phyloP scores from a whole-genome alignment of 1,284 basidiomycete genomes.

The Nidula niveotomentosa region DNA sequence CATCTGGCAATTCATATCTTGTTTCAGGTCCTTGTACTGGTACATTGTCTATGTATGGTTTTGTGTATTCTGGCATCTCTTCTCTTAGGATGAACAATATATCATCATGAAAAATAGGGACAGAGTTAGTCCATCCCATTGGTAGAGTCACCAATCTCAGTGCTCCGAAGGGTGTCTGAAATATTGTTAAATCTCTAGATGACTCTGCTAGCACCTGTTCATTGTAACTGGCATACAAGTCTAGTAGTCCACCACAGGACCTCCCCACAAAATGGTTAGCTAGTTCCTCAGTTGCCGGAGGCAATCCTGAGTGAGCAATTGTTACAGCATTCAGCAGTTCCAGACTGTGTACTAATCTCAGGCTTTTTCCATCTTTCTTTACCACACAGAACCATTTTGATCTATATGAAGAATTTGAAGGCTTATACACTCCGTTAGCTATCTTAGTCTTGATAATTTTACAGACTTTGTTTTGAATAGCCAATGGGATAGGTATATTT shows the following conservation, averaged over 20 bases:
- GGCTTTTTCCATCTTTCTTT: no score
- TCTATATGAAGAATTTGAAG: no score
- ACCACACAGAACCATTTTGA: no score
- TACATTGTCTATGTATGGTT: constrained; percentile 30
- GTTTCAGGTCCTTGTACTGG: constrained; percentile 23
- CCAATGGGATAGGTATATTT: no score
- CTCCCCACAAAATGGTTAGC: constrained; percentile 11
- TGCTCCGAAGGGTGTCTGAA: constrained; percentile 24
- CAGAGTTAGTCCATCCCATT: constrained; percentile 39
- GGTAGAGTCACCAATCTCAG: constrained; percentile 29
- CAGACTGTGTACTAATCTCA: constrained; percentile 27
- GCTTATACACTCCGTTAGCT: no score
- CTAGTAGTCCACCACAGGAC: constrained; percentile 12
- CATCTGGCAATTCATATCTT: constrained; percentile 18
- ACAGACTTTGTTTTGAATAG: no score
- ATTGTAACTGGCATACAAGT: constrained; percentile 23
- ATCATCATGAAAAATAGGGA: constrained; percentile 33
- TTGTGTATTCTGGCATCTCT: constrained; percentile 31
- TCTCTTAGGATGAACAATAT: constrained; percentile 30
- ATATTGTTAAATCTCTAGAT: constrained; percentile 25
- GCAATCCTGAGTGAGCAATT: constrained; percentile 19
- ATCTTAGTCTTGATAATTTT: no score
- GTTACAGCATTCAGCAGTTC: constrained; percentile 37
- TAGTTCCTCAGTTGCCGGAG: constrained; percentile 8
- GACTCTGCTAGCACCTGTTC: constrained; percentile 15